Evolutionary conservation across 352 stramenopile genomes (phyloP).

Genomic region (Phytophthora kernoviae): DNA sequence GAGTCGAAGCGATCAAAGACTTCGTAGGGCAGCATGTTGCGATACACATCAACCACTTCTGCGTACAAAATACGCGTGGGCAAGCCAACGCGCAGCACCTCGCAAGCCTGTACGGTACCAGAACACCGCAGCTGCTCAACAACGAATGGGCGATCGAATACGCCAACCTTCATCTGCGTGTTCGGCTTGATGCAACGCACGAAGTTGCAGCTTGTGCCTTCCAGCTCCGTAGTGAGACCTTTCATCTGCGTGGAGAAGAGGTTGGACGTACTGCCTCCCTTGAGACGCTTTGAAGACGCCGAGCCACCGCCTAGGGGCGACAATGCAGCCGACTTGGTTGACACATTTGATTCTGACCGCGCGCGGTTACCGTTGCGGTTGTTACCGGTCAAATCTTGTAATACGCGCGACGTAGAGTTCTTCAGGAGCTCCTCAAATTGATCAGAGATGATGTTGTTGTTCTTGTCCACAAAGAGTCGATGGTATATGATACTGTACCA

Average conservation of each 20-base stretch:
- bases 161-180: slow-evolving; percentile 89
- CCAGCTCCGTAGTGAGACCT: slow-evolving; percentile 79
- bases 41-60: slow-evolving; percentile 86
- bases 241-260: slow-evolving; percentile 88
- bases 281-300: slow-evolving; percentile 59
- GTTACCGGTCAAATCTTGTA: slow-evolving; percentile 70
- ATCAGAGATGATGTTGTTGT: slow-evolving; percentile 91
- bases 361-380: slow-evolving; percentile 40
- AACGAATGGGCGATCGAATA: slow-evolving; percentile 80
- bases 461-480: slow-evolving; percentile 89
- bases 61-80: slow-evolving; percentile 87
- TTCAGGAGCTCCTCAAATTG: slow-evolving; percentile 90
- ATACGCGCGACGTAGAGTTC: slow-evolving; percentile 68
- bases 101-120: slow-evolving; percentile 78
- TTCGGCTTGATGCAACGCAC: slow-evolving; percentile 97
- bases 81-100: slow-evolving; percentile 80
- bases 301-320: slow-evolving; percentile 42
- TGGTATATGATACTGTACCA: slow-evolving; percentile 84
- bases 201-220: slow-evolving; percentile 92
- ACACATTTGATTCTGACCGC: slow-evolving; percentile 51
- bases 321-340: slow-evolving; percentile 45
- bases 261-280: slow-evolving; percentile 71
- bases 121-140: slow-evolving; percentile 79
- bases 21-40: slow-evolving; percentile 60
- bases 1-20: slow-evolving; percentile 77